phyloP scores from a whole-genome alignment of 23 red algal species.

The Gracilaria vermiculophylla region DNA sequence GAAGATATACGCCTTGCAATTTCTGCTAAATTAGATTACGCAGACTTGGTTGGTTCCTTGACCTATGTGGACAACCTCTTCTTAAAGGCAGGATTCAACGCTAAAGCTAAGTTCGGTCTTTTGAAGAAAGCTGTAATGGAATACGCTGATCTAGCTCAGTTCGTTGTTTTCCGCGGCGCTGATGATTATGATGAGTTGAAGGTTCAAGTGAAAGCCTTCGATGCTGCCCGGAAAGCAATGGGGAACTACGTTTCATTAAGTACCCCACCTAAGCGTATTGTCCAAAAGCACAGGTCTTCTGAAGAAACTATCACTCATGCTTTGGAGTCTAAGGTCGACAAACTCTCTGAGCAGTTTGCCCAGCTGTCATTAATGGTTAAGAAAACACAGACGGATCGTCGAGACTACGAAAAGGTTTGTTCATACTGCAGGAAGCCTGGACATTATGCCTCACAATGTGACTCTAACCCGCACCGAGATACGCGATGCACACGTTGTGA shows the following conservation, averaged over 20 bases:
- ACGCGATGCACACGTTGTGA: neutral
- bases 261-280: neutral
- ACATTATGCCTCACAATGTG: neutral
- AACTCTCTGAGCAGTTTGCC: neutral
- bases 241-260: neutral
- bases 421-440: neutral
- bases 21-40: neutral
- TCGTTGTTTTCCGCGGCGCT: neutral
- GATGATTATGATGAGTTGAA: neutral
- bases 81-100: conserved; percentile 14
- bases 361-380: conserved; percentile 3
- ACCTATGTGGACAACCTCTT: neutral
- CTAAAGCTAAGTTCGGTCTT: conserved; percentile 1
- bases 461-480: neutral
- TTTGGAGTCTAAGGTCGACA: conserved; percentile 16
- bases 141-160: neutral
- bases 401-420: neutral
- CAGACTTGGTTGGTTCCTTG: neutral
- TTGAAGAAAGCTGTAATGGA: neutral
- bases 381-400: neutral
- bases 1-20: neutral
- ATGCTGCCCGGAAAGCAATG: neutral
- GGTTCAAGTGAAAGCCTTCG: neutral
- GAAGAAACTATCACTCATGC: neutral
- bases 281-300: neutral